These are phyloP conservation scores for Effrenium voratum DNA, from an alignment of 73 alveolate species.

Conservation along the genomic window DNA sequence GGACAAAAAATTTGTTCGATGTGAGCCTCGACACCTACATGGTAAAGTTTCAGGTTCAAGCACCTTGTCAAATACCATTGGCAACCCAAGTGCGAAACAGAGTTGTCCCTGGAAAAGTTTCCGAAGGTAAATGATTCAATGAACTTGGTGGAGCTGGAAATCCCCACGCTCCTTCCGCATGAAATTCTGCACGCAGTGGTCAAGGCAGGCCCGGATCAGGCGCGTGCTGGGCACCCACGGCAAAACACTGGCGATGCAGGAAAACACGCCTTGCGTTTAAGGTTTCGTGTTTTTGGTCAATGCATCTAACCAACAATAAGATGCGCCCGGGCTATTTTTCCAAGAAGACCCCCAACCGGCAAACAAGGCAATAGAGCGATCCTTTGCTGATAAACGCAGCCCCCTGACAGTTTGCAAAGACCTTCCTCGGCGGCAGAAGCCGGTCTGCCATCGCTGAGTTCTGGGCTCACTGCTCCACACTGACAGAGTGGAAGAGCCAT, in stretches of 20 bases:
- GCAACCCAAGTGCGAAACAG: not conserved
- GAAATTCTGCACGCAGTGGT: constrained; percentile 5
- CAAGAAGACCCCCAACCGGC: too few species aligned
- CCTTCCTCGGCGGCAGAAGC: not conserved
- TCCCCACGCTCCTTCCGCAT: constrained; percentile 12
- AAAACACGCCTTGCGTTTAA: not conserved
- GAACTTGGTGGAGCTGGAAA: not conserved
- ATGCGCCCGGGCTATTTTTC: not conserved
- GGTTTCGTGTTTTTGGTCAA: not conserved
- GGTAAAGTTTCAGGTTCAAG: not conserved
- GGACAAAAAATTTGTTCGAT: not conserved
- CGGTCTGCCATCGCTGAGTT: not conserved
- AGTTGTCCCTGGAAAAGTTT: not conserved
- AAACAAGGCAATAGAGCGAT: not conserved
- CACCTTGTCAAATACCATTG: too few species aligned
- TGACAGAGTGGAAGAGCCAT: not conserved
- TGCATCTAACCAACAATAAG: not conserved
- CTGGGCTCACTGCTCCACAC: not conserved
- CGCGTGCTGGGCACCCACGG: too few species aligned
- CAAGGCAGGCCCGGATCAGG: constrained; percentile 43
- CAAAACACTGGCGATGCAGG: not conserved
- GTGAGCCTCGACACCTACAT: not conserved
- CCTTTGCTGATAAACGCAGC: not conserved
- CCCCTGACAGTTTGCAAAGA: not conserved
- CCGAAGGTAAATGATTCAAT: not conserved